Percentiles rank a stretch among this genome's conserved stretches.
phyloP scores from a whole-genome alignment of 805 yeast genomes.

The Ogataea nakhonphanomensis region DNA sequence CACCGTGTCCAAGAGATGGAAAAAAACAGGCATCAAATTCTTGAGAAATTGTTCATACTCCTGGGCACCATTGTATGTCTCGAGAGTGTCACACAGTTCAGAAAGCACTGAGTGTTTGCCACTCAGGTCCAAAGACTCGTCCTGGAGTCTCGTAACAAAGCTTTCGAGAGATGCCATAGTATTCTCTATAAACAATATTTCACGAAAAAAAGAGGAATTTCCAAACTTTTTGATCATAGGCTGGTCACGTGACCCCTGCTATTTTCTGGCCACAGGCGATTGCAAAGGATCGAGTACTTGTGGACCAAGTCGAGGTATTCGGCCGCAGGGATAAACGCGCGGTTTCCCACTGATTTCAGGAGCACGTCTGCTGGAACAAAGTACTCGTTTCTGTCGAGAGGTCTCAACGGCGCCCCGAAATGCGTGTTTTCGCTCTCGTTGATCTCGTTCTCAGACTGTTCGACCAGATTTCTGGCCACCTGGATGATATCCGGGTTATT shows the following conservation, averaged over 20 bases:
- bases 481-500: slow-evolving; percentile 13
- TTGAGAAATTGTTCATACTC: slow-evolving; percentile 78
- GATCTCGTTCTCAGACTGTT: slow-evolving; percentile 11
- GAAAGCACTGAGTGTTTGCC: slow-evolving; percentile 66
- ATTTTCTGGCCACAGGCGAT: background rate
- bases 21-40: slow-evolving; percentile 65
- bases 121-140: slow-evolving; percentile 53
- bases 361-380: slow-evolving; percentile 19
- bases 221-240: slow-evolving; percentile 20
- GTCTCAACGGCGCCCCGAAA: slow-evolving; percentile 13
- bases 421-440: slow-evolving; percentile 15
- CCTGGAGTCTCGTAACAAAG: slow-evolving; percentile 59
- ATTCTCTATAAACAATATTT: slow-evolving; percentile 10
- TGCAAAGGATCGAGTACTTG: slow-evolving; percentile 15
- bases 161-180: slow-evolving; percentile 52
- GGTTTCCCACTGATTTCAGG: slow-evolving; percentile 11
- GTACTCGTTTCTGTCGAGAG: slow-evolving; percentile 9
- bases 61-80: slow-evolving; percentile 72
- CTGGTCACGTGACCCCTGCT: slow-evolving; percentile 29
- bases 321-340: slow-evolving; percentile 15
- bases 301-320: slow-evolving; percentile 17
- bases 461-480: slow-evolving; percentile 13
- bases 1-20: slow-evolving; percentile 57
- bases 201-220: slow-evolving; percentile 9
- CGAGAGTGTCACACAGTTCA: slow-evolving; percentile 84